A percentile compares a stretch with the other conserved stretches of the same genome.
phyloP scores from a whole-genome alignment of 768 basidiomycete species.

The Gyrodon lividus region DNA sequence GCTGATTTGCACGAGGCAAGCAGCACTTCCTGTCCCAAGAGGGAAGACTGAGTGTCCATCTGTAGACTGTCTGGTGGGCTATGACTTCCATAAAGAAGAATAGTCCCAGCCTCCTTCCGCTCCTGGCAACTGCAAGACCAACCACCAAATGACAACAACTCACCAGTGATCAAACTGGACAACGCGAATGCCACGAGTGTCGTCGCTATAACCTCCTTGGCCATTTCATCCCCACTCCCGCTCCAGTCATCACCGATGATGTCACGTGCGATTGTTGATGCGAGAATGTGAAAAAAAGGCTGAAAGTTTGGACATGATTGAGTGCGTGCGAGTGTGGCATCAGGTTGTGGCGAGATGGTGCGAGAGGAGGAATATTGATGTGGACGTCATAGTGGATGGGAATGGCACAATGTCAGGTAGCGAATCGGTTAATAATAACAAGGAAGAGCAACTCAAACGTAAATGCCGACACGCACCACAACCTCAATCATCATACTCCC shows the following conservation, averaged over 20 bases:
- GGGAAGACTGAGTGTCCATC: too few species aligned
- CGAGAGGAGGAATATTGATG: not conserved
- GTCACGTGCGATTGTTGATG: slow-evolving; percentile 66
- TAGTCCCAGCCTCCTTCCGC: not conserved
- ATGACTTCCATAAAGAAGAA: not conserved
- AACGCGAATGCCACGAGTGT: slow-evolving; percentile 88
- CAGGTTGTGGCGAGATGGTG: not conserved
- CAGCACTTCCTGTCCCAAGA: not conserved
- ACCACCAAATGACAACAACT: slow-evolving; percentile 9
- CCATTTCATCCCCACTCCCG: slow-evolving; percentile 56
- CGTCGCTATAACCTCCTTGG: slow-evolving; percentile 79
- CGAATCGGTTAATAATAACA: not conserved
- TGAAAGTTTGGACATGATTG: slow-evolving; percentile 28
- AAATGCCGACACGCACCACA: slow-evolving; percentile 71
- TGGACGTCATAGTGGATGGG: too few species aligned
- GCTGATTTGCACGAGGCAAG: slow-evolving; percentile 3
- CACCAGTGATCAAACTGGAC: slow-evolving; percentile 84
- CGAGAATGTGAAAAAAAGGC: slow-evolving; percentile 96
- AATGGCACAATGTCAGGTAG: too few species aligned
- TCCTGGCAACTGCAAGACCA: too few species aligned
- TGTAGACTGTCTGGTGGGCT: too few species aligned
- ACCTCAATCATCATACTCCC: slow-evolving; percentile 99
- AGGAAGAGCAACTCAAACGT: too few species aligned
- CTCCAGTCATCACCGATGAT: slow-evolving; percentile 39
- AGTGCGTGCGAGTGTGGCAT: not conserved